phyloP scores from a whole-genome alignment of 129 eudicot species.

The Solidago caesia region DNA sequence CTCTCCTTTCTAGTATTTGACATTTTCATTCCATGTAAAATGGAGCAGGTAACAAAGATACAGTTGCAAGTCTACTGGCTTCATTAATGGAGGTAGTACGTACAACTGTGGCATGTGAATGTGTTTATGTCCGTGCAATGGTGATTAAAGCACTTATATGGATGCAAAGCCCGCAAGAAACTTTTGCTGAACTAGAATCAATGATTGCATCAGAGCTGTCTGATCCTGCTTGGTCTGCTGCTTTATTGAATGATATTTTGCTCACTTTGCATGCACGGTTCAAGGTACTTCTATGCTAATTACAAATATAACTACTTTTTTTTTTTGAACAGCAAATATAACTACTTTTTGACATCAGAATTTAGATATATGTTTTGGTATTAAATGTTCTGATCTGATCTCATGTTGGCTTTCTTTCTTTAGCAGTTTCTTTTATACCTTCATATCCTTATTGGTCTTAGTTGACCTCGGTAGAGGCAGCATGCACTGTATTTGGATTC shows the following conservation, averaged over 20 bases:
- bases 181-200: conserved; percentile 80
- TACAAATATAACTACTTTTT: conserved; percentile 1
- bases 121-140: conserved; percentile 98
- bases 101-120: conserved; percentile 97
- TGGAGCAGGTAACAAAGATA: conserved; percentile 67
- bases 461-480: neutral
- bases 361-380: neutral
- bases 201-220: conserved; percentile 95
- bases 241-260: conserved; percentile 77
- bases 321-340: too few species aligned
- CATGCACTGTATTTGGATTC: neutral
- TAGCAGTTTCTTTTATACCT: conserved; percentile 8
- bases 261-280: conserved; percentile 98
- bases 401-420: conserved; percentile 12
- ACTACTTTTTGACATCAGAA: neutral
- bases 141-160: conserved; percentile 95
- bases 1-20: conserved; percentile 35
- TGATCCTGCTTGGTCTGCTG: conserved; percentile 99
- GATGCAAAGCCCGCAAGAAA: conserved; percentile 99
- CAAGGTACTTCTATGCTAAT: conserved; percentile 49
- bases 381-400: neutral
- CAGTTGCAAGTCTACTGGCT: conserved; percentile 77
- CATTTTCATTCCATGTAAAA: conserved; percentile 48
- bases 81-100: conserved; percentile 98
- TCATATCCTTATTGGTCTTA: conserved; percentile 10